Evolutionary conservation across 345 rosid genomes (phyloP), one percentile per base, ranked within the genome.

Genomic region (Camelina sativa): DNA sequence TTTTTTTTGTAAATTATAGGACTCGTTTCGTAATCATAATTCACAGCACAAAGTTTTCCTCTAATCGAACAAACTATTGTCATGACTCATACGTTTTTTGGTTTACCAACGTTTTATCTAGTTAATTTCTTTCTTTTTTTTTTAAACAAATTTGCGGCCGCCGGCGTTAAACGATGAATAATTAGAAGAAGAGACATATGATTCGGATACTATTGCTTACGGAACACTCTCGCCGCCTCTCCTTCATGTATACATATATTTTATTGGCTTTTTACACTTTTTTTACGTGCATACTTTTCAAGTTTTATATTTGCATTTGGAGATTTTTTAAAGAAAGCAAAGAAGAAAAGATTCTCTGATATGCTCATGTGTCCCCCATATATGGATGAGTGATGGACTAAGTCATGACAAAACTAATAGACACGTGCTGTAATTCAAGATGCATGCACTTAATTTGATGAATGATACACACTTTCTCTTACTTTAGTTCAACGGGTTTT

Each of bases 181-280:
- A 40, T 38, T 12, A 28, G 37, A 41, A 53, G 22, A 61, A 60
- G 32, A 41, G 43, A 40, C 17, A 60, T 28, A 35, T 54, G 70
- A 76, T 76, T 69, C 40, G 35, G 80, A 69, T 76, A 62, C 70
- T 62, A 64, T 54, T 76, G 52, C 74, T 69, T 62, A 69, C 2
- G 58, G 56, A 68, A 69, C 69, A 54, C 69, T 63, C 51, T 15
- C 75, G 80, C 76, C 80, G 80, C 80, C 80, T 70, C 53, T 76
- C 59, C 12, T 70, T 37, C 57, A 56, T 32, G 2, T n/a, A 11
- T 4, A 8, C 35, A 16, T 48, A 23, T 48, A 40, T 40, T 12
- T 23, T 63, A 10, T 43, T 54, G 11, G 6, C 16, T 40, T 44
- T 35, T 48, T 46, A 7, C 13, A 12, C 28, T 61, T 52, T 11